Evolutionary conservation across 805 yeast species (phyloP).

Genomic region (Wickerhamiella hasegawae): DNA sequence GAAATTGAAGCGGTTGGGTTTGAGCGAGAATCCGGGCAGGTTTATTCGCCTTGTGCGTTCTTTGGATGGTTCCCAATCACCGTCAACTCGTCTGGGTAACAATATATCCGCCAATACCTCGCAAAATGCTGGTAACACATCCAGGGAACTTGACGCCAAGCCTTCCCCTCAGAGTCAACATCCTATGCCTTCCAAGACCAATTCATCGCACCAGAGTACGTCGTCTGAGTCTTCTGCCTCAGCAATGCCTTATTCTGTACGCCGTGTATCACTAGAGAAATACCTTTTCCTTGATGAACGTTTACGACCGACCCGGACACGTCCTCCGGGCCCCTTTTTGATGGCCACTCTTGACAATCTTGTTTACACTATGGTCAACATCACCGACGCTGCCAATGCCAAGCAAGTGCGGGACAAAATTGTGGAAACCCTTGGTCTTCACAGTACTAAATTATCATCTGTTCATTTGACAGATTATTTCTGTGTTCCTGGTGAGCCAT

Average conservation of each 20-base stretch:
- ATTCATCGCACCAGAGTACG: no score
- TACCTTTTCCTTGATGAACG: constrained; percentile 10
- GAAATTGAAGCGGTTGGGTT: constrained; percentile 31
- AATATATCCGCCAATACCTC: no score
- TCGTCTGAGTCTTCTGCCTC: no score
- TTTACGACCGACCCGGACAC: constrained; percentile 22
- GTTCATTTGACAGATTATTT: constrained; percentile 58
- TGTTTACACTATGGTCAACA: constrained; percentile 35
- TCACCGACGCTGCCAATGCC: constrained; percentile 16
- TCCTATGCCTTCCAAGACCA: background rate
- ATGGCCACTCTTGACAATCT: constrained; percentile 51
- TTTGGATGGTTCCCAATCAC: no score
- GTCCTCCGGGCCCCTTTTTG: constrained; percentile 21
- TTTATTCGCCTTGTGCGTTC: constrained; percentile 40
- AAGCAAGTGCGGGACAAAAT: constrained; percentile 28
- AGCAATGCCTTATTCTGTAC: no score
- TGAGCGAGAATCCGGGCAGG: constrained; percentile 33
- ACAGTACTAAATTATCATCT: constrained; percentile 7
- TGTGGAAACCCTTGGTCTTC: constrained; percentile 13
- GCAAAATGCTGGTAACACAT: no score
- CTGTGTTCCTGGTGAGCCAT: constrained; percentile 24
- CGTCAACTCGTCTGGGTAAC: no score
- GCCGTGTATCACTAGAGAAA: constrained; percentile 3
- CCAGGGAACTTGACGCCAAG: no score
- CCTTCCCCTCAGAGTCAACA: background rate